These are phyloP conservation scores for Silene conica DNA, from an alignment of 148 eudicot genomes.

Conservation along the genomic window DNA sequence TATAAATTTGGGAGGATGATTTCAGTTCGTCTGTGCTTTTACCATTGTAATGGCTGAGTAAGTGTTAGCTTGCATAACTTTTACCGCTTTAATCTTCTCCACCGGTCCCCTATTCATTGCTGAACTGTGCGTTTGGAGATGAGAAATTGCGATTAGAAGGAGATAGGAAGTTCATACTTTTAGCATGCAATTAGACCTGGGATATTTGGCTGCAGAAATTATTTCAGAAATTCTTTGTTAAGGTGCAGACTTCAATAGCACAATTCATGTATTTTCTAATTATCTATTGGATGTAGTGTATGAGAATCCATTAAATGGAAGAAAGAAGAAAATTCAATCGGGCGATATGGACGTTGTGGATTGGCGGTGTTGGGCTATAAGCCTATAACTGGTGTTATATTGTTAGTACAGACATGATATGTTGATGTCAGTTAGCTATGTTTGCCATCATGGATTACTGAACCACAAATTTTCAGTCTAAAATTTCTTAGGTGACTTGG, in stretches of 20 bases:
- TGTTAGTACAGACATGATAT: background rate
- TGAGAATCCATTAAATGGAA: background rate
- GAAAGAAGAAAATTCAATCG: background rate
- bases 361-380: no score
- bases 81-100: background rate
- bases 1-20: background rate
- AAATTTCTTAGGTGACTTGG: background rate
- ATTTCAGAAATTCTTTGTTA: background rate
- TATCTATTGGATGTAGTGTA: no score
- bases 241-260: background rate
- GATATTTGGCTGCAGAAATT: background rate
- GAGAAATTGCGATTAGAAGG: background rate
- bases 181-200: no score
- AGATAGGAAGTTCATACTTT: no score
- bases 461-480: background rate
- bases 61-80: background rate
- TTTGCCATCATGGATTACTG: background rate
- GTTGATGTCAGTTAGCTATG: background rate
- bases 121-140: background rate
- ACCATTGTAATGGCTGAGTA: background rate
- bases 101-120: background rate
- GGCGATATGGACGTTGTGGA: background rate
- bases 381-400: background rate
- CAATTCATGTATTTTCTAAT: no score
- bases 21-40: background rate